Evolutionary conservation across 1,284 basidiomycete genomes (phyloP).

Genomic region (Tilletia walkeri): DNA sequence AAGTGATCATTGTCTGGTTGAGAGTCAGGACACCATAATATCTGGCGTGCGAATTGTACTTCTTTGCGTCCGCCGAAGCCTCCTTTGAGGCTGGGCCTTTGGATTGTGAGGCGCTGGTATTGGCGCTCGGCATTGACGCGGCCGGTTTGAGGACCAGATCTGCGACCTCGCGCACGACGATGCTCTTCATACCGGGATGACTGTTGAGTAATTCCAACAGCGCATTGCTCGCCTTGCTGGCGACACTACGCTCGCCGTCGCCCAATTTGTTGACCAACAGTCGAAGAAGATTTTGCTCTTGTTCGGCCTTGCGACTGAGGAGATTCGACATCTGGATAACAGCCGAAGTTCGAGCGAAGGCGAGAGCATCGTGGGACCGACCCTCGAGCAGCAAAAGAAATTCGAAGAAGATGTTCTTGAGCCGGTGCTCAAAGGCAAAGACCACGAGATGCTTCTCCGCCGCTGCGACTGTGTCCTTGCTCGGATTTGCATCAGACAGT

Average conservation of each 20-base stretch:
- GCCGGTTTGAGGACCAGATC: slow-evolving; percentile 69
- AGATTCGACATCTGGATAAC: slow-evolving; percentile 70
- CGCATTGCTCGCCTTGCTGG: slow-evolving; percentile 84
- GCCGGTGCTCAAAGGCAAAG: slow-evolving; percentile 94
- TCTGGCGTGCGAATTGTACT: slow-evolving; percentile 65
- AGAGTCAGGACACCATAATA: slow-evolving; percentile 92
- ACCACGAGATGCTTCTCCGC: slow-evolving; percentile 69
- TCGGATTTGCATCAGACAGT: slow-evolving; percentile 21
- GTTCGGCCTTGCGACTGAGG: slow-evolving; percentile 86
- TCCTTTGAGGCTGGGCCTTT: slow-evolving; percentile 30
- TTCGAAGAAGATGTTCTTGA: slow-evolving; percentile 95
- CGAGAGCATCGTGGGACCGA: slow-evolving; percentile 79
- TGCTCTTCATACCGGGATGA: slow-evolving; percentile 90
- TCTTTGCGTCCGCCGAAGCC: slow-evolving; percentile 54
- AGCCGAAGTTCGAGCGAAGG: slow-evolving; percentile 81
- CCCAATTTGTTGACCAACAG: slow-evolving; percentile 82
- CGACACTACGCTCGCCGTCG: slow-evolving; percentile 82
- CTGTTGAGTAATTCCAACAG: slow-evolving; percentile 82
- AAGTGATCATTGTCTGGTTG: slow-evolving; percentile 83
- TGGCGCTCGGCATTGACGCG: slow-evolving; percentile 24
- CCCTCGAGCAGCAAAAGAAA: slow-evolving; percentile 86
- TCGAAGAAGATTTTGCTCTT: slow-evolving; percentile 91
- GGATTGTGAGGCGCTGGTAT: not conserved
- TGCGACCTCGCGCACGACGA: slow-evolving; percentile 83
- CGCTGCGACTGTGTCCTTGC: slow-evolving; percentile 34